Percentiles rank a stretch among this genome's conserved stretches.
These are phyloP conservation scores for Ophiostoma perfectum DNA, from an alignment of 2,329 filamentous ascomycete species.

Conservation along the genomic window DNA sequence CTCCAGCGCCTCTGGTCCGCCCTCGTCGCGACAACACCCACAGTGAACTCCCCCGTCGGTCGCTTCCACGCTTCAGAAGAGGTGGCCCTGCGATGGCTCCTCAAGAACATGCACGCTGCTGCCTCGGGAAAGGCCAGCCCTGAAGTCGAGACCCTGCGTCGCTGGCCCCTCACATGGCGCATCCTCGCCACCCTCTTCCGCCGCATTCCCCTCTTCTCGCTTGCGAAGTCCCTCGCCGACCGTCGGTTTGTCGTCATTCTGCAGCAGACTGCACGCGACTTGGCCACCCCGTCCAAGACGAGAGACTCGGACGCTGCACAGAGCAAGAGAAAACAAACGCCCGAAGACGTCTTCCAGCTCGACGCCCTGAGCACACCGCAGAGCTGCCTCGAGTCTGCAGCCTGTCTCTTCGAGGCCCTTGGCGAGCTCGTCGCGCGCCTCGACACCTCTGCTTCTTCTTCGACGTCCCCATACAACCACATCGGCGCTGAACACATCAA, in stretches of 20 bases:
- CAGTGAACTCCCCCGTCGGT: constrained; percentile 33
- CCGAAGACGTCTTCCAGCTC: constrained; percentile 35
- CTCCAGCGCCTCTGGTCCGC: constrained; percentile 46
- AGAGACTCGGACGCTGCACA: neutral
- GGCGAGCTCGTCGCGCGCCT: constrained; percentile 44
- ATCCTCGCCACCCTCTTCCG: constrained; percentile 57
- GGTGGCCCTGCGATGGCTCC: constrained; percentile 56
- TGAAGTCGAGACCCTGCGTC: constrained; percentile 47
- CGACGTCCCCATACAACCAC: constrained; percentile 33
- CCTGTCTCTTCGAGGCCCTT: constrained; percentile 46
- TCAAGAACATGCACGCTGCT: constrained; percentile 55
- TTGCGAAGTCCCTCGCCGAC: constrained; percentile 66
- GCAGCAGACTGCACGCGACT: constrained; percentile 59
- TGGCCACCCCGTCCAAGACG: constrained; percentile 35
- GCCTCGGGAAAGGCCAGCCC: constrained; percentile 31
- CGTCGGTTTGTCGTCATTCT: constrained; percentile 62
- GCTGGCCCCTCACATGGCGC: constrained; percentile 55
- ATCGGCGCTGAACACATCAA: constrained; percentile 56
- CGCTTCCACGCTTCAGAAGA: constrained; percentile 51
- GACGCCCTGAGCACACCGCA: constrained; percentile 37
- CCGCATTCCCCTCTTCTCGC: constrained; percentile 61
- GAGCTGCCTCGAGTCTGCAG: constrained; percentile 43
- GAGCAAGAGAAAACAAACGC: constrained; percentile 25
- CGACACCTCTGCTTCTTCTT: constrained; percentile 26
- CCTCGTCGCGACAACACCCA: constrained; percentile 38